Conservation (phyloP, 2,329 filamentous ascomycete species). For the Fusarium burgessii region DNA sequence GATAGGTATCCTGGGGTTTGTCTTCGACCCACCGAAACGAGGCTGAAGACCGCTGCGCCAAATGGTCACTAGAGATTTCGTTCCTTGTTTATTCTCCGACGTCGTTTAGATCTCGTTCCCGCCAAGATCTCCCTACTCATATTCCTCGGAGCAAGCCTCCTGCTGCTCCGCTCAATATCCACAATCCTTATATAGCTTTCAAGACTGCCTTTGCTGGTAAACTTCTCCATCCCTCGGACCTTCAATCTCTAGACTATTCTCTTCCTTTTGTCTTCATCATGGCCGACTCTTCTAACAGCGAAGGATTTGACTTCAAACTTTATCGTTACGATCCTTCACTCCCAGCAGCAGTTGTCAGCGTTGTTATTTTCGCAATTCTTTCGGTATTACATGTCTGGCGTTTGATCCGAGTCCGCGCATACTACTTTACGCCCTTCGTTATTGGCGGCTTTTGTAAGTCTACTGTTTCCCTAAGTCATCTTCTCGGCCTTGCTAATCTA, state of each 20-base stretch:
- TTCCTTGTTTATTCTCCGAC: neutral
- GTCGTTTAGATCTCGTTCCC: neutral
- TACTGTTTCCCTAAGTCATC: rapidly evolving
- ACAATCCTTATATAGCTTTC: neutral
- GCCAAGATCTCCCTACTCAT: neutral
- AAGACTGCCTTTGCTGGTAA: neutral
- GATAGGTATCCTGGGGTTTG: too few species aligned
- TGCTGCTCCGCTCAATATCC: neutral
- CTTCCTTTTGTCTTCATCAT: neutral
- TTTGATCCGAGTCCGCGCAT: neutral
- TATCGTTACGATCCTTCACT: constrained; percentile 16
- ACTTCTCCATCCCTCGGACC: neutral
- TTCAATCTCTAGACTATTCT: neutral
- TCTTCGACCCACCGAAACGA: neutral
- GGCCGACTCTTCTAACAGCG: neutral
- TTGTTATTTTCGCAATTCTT: neutral
- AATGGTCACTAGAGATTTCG: neutral
- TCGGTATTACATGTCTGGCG: constrained; percentile 6
- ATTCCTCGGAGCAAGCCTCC: neutral
- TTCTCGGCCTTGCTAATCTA: neutral
- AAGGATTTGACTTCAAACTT: constrained; percentile 13
- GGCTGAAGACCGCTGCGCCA: neutral
- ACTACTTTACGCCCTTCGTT: constrained; percentile 12
- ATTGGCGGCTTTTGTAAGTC: constrained; percentile 2
- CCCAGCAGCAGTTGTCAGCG: constrained; percentile 2